Evolutionary conservation across 164 flowering plant genomes (phyloP), one percentile per base, ranked within the genome.

Genomic region (Euptelea pleiosperma): DNA sequence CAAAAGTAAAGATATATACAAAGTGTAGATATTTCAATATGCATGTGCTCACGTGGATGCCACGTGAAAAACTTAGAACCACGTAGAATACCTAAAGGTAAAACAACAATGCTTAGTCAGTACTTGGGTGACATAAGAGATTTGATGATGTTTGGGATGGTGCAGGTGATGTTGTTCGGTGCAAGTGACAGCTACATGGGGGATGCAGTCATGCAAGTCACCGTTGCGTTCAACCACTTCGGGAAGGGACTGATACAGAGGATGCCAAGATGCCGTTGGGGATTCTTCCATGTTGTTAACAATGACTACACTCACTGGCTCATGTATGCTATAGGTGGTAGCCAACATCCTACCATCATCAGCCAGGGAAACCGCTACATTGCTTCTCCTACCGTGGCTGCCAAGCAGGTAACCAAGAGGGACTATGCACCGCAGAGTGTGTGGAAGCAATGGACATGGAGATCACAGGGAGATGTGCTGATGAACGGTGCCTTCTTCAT

Each of bases 321-420:
- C 22, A 86, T 86, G 92, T 91, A 91, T 28, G 98, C 98, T 34
- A 73, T 91, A 22, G 98, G 98, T 16, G 98, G 98, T 8, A 89
- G 98, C 82, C 8, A 15, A 8, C 47, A 78, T 15, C 98, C 98
- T 3, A 91, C 96, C 45, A 83, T 91, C 48, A 71, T 86, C 55
- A 88, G 98, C 65, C 83, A 88, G 62, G 98, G 98, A 30, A 91
- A 91, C 66, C 77, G 95, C 1, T 91, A 55, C 72, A 72, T 79
- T 14, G 92, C 98, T 52, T 80, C 92, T 19, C 70, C 70, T 0
- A 69, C 69, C 33, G 8, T 3, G 0, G 30, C 24, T 43, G 73
- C 84, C 22, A 88, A 82, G 69, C 80, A 88, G 86, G 96, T 85
- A 80, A 86, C 93, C 0, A 83, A 91, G 73, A 84, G 96, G 67